Percentiles rank a stretch among this genome's conserved stretches.
Conservation (phyloP, 2,329 filamentous ascomycete genomes). For the Alternaria triticimaculans region DNA sequence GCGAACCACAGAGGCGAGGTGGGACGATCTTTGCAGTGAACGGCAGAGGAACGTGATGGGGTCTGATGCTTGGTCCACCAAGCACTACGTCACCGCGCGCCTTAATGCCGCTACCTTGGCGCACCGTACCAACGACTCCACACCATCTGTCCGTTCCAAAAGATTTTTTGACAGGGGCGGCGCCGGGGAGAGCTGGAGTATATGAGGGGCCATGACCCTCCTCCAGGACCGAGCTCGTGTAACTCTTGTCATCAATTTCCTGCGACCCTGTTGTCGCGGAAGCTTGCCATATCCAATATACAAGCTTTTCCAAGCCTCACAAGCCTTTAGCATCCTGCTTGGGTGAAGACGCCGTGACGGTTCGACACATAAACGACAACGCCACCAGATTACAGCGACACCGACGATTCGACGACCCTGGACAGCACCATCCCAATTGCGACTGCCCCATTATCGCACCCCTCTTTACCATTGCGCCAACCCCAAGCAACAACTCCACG, state of each 20-base stretch:
- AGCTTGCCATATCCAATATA: conserved; percentile 19
- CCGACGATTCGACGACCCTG: background rate
- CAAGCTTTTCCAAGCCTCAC: conserved; percentile 36
- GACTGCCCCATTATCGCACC: conserved; percentile 9
- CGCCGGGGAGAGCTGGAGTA: conserved; percentile 3
- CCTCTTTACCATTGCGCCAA: conserved; percentile 9
- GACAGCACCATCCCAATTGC: conserved; percentile 10
- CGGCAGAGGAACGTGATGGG: conserved; percentile 2
- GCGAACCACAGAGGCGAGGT: conserved; percentile 13
- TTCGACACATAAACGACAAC: conserved; percentile 5
- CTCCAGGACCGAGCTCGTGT: background rate
- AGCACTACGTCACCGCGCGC: conserved; percentile 21
- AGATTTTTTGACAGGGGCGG: conserved; percentile 7
- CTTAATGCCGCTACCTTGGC: conserved; percentile 15
- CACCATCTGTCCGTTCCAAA: conserved; percentile 5
- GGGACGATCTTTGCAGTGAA: conserved; percentile 21
- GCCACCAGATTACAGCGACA: background rate
- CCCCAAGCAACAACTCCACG: conserved; percentile 19
- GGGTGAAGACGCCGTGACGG: conserved; percentile 26
- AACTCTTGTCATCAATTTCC: background rate
- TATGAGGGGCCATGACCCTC: background rate
- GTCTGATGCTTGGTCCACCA: conserved; percentile 3
- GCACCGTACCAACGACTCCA: conserved; percentile 10
- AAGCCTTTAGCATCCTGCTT: conserved; percentile 31
- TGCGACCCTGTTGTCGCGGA: conserved; percentile 5